Evolutionary conservation across 805 yeast genomes (phyloP), one percentile per base, ranked within the genome.

Genomic region (Candida khao-thaluensis): DNA sequence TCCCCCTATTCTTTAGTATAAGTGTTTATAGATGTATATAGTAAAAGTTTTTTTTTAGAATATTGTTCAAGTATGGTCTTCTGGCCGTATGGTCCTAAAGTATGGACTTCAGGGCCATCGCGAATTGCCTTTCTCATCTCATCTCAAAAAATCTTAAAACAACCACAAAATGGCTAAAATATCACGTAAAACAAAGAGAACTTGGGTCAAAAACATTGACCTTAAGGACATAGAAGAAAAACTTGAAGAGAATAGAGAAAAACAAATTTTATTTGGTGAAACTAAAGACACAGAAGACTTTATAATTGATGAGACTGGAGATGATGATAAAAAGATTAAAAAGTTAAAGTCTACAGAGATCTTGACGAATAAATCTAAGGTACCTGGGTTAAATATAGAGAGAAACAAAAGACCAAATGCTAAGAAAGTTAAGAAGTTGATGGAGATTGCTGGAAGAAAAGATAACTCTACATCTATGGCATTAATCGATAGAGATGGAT

Each of bases 201-300:
- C 95, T 4, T 87, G 97, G 95, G 79, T 95, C 59, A 88, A 88
- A 63, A 87, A 93, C 61, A 85, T 93, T 42, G 95, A 93, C 59
- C 66, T 93, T 14, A 80, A 78, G 17, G 96, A 88, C 47, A 69
- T 93, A 35, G 88, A 85, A 54, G 60, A 64, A 22, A 84, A 83
- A 9, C 65, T 91, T 27, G 91, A 82, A 50, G 79, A 76, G 30
- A 71, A 72, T 37, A 71, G 88, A 42, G 95, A 87, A 37, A 78
- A 79, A 42, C 56, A 73, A 46, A 64, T 74, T 41, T 71, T 71
- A 36, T 64, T 70, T 31, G 85, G 87, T 42, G 69, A 82, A 20
- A 81, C 79, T 56, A 74, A 82, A 14, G 82, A 80, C 56, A 73
- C 73, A 28, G 76, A 82, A 14, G 96, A 87, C 60, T 69, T 68